Evolutionary conservation across 192 early-diverging fungal genomes (phyloP).

Genomic region (Coemansia interrupta): DNA sequence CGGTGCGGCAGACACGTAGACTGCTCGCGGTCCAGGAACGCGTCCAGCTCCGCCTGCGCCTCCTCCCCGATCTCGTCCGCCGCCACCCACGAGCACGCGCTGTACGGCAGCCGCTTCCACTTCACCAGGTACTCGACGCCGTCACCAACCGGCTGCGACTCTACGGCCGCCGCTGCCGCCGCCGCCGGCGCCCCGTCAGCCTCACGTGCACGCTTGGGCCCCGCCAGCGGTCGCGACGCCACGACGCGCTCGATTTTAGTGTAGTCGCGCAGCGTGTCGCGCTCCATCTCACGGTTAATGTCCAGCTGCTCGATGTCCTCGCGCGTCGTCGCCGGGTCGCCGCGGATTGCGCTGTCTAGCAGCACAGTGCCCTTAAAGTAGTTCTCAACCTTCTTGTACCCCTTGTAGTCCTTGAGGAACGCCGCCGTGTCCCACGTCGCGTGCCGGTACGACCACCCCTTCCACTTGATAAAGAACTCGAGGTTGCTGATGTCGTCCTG

Average conservation of each 20-base stretch:
- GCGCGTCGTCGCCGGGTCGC: slow-evolving; percentile 65
- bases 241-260: slow-evolving; percentile 87
- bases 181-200: slow-evolving; percentile 24
- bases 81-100: slow-evolving; percentile 87
- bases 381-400: slow-evolving; percentile 85
- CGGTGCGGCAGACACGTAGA: slow-evolving; percentile 72
- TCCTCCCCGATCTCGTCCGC: slow-evolving; percentile 65
- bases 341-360: slow-evolving; percentile 56
- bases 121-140: slow-evolving; percentile 84
- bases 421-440: slow-evolving; percentile 83
- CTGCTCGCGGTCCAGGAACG: slow-evolving; percentile 75
- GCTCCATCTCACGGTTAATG: slow-evolving; percentile 76
- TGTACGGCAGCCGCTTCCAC: slow-evolving; percentile 86
- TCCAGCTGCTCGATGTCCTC: slow-evolving; percentile 90
- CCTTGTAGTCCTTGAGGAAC: slow-evolving; percentile 69
- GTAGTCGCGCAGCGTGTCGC: slow-evolving; percentile 79
- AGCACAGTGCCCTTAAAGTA: slow-evolving; percentile 68
- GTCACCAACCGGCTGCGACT: slow-evolving; percentile 41
- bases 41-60: slow-evolving; percentile 82
- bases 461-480: slow-evolving; percentile 95
- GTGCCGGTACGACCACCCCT: slow-evolving; percentile 81
- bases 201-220: slow-evolving; percentile 22
- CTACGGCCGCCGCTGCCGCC: neutral
- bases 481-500: slow-evolving; percentile 53
- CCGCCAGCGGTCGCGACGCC: slow-evolving; percentile 55